Base-by-base conservation (phyloP, 2,329 filamentous ascomycete genomes). In the Cladophialophora bantiana region DNA sequence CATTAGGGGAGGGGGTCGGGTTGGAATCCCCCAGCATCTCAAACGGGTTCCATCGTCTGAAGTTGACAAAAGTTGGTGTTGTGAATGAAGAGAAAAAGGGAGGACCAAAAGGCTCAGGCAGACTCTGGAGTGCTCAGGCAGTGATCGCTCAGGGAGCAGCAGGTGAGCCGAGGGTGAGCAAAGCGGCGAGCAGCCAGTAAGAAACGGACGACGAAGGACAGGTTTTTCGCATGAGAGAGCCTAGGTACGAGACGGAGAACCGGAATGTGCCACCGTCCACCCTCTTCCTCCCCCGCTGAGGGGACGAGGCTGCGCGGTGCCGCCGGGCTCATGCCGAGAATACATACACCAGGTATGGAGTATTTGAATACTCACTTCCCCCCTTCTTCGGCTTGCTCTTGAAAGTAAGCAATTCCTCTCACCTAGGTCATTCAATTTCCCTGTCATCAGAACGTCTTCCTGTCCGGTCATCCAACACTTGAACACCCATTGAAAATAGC, bases 261-360 rank as follows among this genome's bases (percentile, higher is more conserved):
- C 55, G 55, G 55, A 58, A 34, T 36, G 55, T 58, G 26, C 55
- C 55, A 42, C 55, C 55, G 35, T 26, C 26, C 26, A 26, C 26
- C 26, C 26, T 26, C 26, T 36, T 58, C 26, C 26, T 26, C 26
- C 55, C 55, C 55, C 55, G 36, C 55, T 58, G 55, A 58, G 55
- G 55, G 55, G 55, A 58, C 55, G 20, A 58, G 55, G 55, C 55
- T 58, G 36, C 26, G 55, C 18, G 10, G 53, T 34, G 53, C 35
- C 54, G 35, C 42, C 55, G 36, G 57, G 40, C 36, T 42, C 15
- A 54, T 20, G 9, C 34, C 13, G 31, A 26, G 10, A 50, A 20
- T 50, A 50, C n/a, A 42, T 42, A 26, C 26, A 26, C 26, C 26
- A 26, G 26, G 26, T 26, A 26, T 26, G 26, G 26, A 26, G 26